Base-by-base conservation (phyloP, 345 rosid species). In the Boechera retrofracta region DNA sequence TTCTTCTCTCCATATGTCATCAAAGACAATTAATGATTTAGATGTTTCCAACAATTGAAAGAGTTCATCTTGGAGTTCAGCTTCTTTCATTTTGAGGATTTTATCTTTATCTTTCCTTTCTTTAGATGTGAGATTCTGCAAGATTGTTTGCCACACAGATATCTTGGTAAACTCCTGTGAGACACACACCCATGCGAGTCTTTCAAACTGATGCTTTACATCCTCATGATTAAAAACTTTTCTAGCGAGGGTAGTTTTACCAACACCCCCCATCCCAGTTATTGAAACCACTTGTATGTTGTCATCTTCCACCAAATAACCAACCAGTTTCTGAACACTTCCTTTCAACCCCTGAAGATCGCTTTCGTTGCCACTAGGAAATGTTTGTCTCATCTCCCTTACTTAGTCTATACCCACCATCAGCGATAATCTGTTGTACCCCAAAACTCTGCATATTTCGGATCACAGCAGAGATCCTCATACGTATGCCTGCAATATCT, bases 391-490 rank as follows among this genome's bases (percentile, higher is more conserved):
- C 28, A 26, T 26, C 2, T 26, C 28, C 28, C 28, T 26, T 26
- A 1, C 28, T 26, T 26, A 1, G 28, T 2, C 1, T 26, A 21
- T 21, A 21, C 1, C 21, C 21, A 21, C 21, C 21, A 26, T 21
- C 21, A 21, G 21, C 21, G 28, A 1, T 2, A 26, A 1, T 2
- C 3, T n/a, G 26, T 58, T 58, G 26, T 4, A 57, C 63, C 3
- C 63, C 63, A 57, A 7, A 57, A 7, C 8, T 2, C 24, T 7
- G 1, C 63, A 57, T 57, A 3, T 57, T 1, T 1, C 3, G 3
- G 11, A 72, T 63, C 8, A 82, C 71, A 29, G 61, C 13, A 7
- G 75, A 60, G 44, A 87, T 78, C 13, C 71, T 74, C 2, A n/a
- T 38, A 52, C 49, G 62, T 7, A 87, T 74, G 13, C 10, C 53